Conservation (phyloP, 1,284 basidiomycete species). For the Volvariella volvacea region DNA sequence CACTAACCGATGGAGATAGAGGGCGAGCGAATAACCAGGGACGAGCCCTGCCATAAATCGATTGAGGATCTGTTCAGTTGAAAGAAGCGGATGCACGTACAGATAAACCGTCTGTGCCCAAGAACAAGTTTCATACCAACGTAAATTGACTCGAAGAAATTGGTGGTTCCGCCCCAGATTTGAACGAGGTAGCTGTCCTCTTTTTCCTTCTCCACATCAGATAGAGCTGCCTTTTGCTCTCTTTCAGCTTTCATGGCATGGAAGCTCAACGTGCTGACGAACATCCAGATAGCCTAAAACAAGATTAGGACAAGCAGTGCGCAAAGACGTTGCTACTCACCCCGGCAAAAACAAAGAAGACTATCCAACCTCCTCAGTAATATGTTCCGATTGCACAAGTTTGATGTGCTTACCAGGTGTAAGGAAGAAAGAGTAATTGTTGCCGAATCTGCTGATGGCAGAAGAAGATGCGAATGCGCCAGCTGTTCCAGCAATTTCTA, state of each 20-base stretch:
- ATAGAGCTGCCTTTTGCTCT: conserved; percentile 13
- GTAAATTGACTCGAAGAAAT: conserved; percentile 20
- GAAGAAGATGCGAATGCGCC: conserved; percentile 22
- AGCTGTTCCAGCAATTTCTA: conserved; percentile 21
- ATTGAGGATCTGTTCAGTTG: too few relatives aligned
- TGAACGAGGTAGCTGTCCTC: conserved; percentile 16
- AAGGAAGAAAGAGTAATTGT: conserved; percentile 27
- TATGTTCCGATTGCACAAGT: background rate
- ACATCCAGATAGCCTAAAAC: conserved; percentile 14
- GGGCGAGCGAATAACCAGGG: conserved; percentile 21
- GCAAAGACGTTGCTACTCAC: too few relatives aligned
- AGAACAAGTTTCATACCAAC: conserved; percentile 20
- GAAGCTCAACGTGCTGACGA: conserved; percentile 18
- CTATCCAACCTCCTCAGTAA: background rate
- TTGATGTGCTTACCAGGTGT: conserved; percentile 15
- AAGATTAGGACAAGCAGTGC: background rate
- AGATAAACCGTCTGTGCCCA: conserved; percentile 18
- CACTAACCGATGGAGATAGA: conserved; percentile 17
- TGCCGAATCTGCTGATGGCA: conserved; percentile 23
- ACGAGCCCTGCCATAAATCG: conserved; percentile 13
- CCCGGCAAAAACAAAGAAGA: background rate
- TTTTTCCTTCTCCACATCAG: conserved; percentile 13
- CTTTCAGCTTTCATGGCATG: conserved; percentile 12
- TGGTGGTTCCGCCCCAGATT: conserved; percentile 13
- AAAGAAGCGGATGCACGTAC: too few relatives aligned